Base-by-base conservation (phyloP, 2,329 filamentous ascomycete genomes). In the Fonsecaea monophora region DNA sequence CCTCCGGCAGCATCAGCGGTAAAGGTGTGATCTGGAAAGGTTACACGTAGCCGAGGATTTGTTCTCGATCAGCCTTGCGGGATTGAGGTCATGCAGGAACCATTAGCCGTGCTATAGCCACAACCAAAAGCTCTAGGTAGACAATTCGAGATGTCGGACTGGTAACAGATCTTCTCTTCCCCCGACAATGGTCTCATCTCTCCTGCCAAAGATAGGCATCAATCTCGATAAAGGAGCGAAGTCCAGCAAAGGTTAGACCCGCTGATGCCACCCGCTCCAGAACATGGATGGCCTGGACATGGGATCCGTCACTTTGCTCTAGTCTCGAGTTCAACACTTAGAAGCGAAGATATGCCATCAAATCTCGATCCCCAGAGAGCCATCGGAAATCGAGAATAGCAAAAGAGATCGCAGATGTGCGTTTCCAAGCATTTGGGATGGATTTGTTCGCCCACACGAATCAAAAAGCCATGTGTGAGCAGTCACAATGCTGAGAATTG, bases 1-100 rank as follows among this genome's bases (percentile, higher is more conserved):
- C 1, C 34, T 21, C 18, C 35, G 34, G 32, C 54, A 13, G 21
- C 32, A n/a, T 15, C 32, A 21, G 35, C 34, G 30, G 54, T 57
- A 6, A 57, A 57, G 21, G 54, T 38, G 30, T 57, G 54, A 57
- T 21, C 9, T 37, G 21, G 30, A 35, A 15, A 34, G 54, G 15
- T 34, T 8, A 9, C 40, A 45, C 18, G 7, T 2, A 18, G 9
- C 2, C 15, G 15, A 7, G 5, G 15, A 45, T 18, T 8, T n/a
- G n/a, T 45, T 45, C 40, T 45, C 40, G 6, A 9, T 45, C 40
- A 18, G 12, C 3, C 8, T n/a, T 18, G 10, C n/a, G n/a, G 40
- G 40, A 5, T 45, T 45, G 40, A n/a, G 18, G 40, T 45, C 18
- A 7, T 45, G 21, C 18, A 6, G 18, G 40, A 18, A 18, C 15